Conservation (phyloP, 2,329 filamentous ascomycete species). For the Gyromitra esculenta region DNA sequence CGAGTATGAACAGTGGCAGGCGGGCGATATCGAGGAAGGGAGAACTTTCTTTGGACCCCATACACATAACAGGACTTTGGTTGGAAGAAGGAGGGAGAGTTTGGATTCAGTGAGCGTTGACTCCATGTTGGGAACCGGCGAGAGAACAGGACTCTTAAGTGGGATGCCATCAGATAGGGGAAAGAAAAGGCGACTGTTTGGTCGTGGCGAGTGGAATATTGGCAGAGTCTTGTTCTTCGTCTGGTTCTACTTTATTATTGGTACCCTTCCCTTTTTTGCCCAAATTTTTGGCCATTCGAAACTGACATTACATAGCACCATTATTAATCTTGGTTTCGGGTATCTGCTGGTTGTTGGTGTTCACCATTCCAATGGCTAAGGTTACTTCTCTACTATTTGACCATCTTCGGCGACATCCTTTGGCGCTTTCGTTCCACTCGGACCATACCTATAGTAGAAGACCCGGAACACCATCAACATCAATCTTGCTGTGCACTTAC, state of each 20-base stretch:
- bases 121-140: constrained; percentile 75
- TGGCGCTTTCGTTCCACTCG: constrained; percentile 92
- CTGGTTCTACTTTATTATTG: constrained; percentile 91
- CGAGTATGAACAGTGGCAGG: constrained; percentile 99
- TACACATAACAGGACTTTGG: constrained; percentile 72
- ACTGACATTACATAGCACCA: constrained; percentile 67
- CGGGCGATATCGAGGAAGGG: constrained; percentile 93
- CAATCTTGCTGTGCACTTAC: constrained; percentile 95
- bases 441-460: constrained; percentile 79
- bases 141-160: constrained; percentile 66
- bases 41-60: constrained; percentile 93
- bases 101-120: constrained; percentile 88
- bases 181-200: constrained; percentile 87
- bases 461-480: constrained; percentile 77
- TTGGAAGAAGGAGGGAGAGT: constrained; percentile 86
- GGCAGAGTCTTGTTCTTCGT: constrained; percentile 95
- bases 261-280: constrained; percentile 38
- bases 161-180: constrained; percentile 61
- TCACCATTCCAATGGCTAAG: constrained; percentile 98
- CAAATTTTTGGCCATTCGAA: constrained; percentile 15
- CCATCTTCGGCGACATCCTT: constrained; percentile 88
- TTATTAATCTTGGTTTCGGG: constrained; percentile 84
- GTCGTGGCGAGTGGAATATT: constrained; percentile 93
- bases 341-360: constrained; percentile 95
- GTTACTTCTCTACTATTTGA: constrained; percentile 88